phyloP scores from a whole-genome alignment of 2,329 filamentous ascomycete genomes.

The Monilinia fructigena region DNA sequence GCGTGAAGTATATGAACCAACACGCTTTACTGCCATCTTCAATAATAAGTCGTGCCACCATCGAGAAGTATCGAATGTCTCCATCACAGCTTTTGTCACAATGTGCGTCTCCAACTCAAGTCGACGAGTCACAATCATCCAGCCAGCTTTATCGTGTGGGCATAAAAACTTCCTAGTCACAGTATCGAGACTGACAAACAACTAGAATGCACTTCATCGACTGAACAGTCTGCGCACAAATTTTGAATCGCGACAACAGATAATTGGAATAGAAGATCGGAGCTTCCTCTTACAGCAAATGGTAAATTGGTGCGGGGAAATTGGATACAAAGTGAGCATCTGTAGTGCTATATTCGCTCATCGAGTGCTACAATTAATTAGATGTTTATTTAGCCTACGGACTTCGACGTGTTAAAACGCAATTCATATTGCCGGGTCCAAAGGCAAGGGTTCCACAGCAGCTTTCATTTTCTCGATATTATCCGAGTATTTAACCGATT shows the following conservation, averaged over 20 bases:
- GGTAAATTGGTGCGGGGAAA: background rate
- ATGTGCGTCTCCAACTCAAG: background rate
- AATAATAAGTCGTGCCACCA: background rate
- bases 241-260: background rate
- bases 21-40: background rate
- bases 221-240: background rate
- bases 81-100: background rate
- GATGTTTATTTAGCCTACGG: background rate
- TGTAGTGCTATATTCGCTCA: background rate
- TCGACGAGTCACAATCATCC: background rate
- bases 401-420: slow-evolving; percentile 2
- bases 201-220: background rate
- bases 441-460: slow-evolving; percentile 9
- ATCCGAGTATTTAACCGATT: background rate
- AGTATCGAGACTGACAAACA: background rate
- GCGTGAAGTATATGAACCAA: background rate
- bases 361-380: background rate
- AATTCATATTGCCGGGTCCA: background rate
- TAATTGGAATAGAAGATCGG: background rate
- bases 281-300: background rate
- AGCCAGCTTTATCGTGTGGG: background rate
- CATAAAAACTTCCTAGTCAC: background rate
- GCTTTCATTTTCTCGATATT: background rate
- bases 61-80: background rate
- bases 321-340: background rate